A percentile compares a stretch with the other conserved stretches of the same genome.
Evolutionary conservation across 2,329 filamentous ascomycete species (phyloP).

Genomic region (Ophiocordyceps polyrhachis-furcata): DNA sequence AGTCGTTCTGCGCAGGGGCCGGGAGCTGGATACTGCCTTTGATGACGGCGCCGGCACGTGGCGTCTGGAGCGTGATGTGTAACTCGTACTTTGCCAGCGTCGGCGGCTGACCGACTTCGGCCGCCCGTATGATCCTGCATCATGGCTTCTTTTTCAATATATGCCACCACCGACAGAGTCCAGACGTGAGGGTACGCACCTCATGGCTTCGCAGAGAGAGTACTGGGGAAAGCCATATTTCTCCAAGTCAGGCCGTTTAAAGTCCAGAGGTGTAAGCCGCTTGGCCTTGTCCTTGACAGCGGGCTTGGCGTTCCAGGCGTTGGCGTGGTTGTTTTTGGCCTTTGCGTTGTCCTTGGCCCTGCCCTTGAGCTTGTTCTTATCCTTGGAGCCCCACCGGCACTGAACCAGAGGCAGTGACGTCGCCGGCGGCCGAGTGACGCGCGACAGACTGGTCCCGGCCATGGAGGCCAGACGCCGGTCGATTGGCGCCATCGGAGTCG

Average conservation of each 20-base stretch:
- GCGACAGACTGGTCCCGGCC: constrained; percentile 28
- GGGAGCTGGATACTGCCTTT: constrained; percentile 79
- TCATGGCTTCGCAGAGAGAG: constrained; percentile 80
- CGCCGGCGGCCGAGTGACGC: constrained; percentile 21
- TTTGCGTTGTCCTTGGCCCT: background rate
- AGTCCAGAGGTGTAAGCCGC: constrained; percentile 44
- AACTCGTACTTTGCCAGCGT: constrained; percentile 72
- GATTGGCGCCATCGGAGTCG: constrained; percentile 27
- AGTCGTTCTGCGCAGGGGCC: constrained; percentile 73
- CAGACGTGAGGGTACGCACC: constrained; percentile 28
- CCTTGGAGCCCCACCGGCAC: constrained; percentile 20
- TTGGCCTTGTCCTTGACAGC: constrained; percentile 20
- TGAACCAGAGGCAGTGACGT: constrained; percentile 26
- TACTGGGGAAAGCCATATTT: constrained; percentile 47
- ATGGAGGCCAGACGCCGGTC: constrained; percentile 35
- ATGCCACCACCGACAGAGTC: background rate
- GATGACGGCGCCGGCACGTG: constrained; percentile 71
- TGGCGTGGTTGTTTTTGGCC: background rate
- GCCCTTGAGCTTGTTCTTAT: constrained; percentile 27
- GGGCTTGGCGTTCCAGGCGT: constrained; percentile 12
- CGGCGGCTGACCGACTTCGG: constrained; percentile 71
- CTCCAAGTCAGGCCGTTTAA: constrained; percentile 46
- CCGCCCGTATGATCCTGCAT: constrained; percentile 67
- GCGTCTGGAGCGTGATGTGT: constrained; percentile 62
- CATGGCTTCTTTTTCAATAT: background rate